Evolutionary conservation across 192 early-diverging fungal species (phyloP).

Genomic region (Rhizoclosmatium globosum): DNA sequence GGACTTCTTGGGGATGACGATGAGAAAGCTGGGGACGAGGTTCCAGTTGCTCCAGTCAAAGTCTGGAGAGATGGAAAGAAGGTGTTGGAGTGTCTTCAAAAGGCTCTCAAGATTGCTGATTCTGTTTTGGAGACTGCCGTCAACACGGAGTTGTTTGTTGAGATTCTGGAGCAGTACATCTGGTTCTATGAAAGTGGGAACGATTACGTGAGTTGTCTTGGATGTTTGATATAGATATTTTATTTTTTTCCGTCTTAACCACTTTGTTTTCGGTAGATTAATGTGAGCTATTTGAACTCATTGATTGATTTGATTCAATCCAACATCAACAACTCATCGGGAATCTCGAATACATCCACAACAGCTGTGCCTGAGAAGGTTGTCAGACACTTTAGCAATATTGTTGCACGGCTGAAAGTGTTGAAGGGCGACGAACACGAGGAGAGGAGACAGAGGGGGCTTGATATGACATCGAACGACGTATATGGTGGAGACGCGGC

Average conservation of each 20-base stretch:
- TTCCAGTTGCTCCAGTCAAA: conserved; percentile 63
- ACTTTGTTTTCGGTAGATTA: conserved; percentile 65
- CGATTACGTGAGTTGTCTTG: conserved; percentile 72
- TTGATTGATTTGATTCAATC: conserved; percentile 95
- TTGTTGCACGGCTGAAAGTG: conserved; percentile 22
- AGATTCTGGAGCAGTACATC: conserved; percentile 93
- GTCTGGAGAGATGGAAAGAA: conserved; percentile 87
- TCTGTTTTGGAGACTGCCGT: conserved; percentile 89
- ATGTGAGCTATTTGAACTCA: conserved; percentile 91
- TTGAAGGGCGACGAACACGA: conserved; percentile 38
- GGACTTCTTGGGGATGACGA: conserved; percentile 36
- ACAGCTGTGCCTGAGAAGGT: conserved; percentile 27
- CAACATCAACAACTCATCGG: conserved; percentile 53
- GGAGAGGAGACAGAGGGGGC: conserved; percentile 5
- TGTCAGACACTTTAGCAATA: conserved; percentile 31
- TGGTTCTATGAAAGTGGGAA: conserved; percentile 95
- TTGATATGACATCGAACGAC: background rate
- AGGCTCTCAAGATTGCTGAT: conserved; percentile 94
- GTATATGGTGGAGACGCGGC: background rate
- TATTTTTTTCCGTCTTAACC: conserved; percentile 5
- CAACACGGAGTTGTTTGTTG: conserved; percentile 95
- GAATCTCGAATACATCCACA: background rate
- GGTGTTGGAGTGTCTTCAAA: conserved; percentile 91
- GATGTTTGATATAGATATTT: conserved; percentile 18
- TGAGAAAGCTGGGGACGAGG: conserved; percentile 36